Base-by-base conservation (phyloP, 1,139 yeast genomes). In the Pichia sp. region DNA sequence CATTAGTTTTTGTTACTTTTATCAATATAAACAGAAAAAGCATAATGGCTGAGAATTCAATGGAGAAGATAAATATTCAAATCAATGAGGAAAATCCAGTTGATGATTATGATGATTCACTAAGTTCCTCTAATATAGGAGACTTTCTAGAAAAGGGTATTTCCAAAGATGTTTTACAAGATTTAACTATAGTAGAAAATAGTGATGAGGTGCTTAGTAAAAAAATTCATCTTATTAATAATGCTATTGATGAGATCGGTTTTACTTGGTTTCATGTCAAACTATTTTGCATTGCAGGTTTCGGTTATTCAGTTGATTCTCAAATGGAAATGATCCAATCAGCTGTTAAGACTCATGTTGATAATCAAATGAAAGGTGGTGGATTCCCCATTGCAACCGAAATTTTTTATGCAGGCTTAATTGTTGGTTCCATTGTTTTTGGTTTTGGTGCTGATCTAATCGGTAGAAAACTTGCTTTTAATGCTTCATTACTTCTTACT, bases 281-380 rank as follows among this genome's bases (percentile, higher is more conserved):
- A 52, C 61, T 73, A 39, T 70, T 76, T 57, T 69, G 61, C 56
- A 59, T 77, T 36, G 76, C 75, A 52, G 86, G 86, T 25, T 74
- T 79, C 73, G 86, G 86, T 18, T 81, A 81, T 58, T 76, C 81
- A 5, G 80, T 78, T 31, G 86, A 81, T 60, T 77, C 83, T 25
- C 79, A 79, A 59, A 66, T 81, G 55, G 73, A 72, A 38, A 67
- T 70, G 59, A 60, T 75, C 47, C 78, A 74, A 53, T 64, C 74
- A 9, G 66, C 77, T 1, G 76, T 74, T 26, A 69, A 66, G 35
- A 63, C 67, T 2, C 68, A 67, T 44, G 72, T 72, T 29, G 66
- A 72, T 66, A 57, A 66, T 69, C 57, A 75, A 71, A 58, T 71
- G 54, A 55, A 57, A 66, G 58, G 58, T 31, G 57, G 52, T 33